Base-by-base conservation (phyloP, 768 basidiomycete genomes). In the Rhodotorula toruloides region DNA sequence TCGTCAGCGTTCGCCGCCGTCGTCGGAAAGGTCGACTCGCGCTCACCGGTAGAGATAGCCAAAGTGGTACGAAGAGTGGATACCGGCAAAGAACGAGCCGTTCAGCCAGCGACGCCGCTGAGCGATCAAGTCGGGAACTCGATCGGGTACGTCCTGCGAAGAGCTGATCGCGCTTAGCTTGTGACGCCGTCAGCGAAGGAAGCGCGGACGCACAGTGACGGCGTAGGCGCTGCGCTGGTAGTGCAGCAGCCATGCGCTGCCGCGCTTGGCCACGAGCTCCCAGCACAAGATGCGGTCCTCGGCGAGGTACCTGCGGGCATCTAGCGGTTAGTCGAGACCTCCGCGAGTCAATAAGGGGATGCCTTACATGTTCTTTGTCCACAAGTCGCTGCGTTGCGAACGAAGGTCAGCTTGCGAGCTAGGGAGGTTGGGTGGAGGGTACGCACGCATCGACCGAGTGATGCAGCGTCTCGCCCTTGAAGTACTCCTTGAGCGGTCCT, bases 361-460 rank as follows among this genome's bases (percentile, higher is more conserved):
- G n/a, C n/a, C n/a, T 76, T 93, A 97, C 91, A 94, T 94, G 76
- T 94, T 94, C 32, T 91, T 89, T 9, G 90, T 92, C 78, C 93
- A 93, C 65, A 94, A 91, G 75, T 91, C 90, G 2, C 61, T 60
- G n/a, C n/a, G n/a, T n/a, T n/a, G n/a, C n/a, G 71, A 88, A 86
- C 32, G 90, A 77, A 29, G 44, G 34, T 44, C 63, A 48, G 54
- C 22, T 22, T 22, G 8, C 46, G 8, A 19, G 36, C 27, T 27
- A 25, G 36, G 22, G 25, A 29, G 27, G 37, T 6, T 10, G 31
- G 16, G 25, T 43, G 16, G 25, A n/a, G 25, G 27, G 8, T 10
- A 57, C 63, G 58, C 12, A 64, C 53, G 61, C 71, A 37, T 57
- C 57, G 46, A 50, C 27, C 22, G 44, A 48, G 42, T 59, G 79